Percentiles rank a stretch among this genome's conserved stretches.
Evolutionary conservation across 108 stramenopile genomes (phyloP).

Genomic region (Cyclostephanos tholiformis): DNA sequence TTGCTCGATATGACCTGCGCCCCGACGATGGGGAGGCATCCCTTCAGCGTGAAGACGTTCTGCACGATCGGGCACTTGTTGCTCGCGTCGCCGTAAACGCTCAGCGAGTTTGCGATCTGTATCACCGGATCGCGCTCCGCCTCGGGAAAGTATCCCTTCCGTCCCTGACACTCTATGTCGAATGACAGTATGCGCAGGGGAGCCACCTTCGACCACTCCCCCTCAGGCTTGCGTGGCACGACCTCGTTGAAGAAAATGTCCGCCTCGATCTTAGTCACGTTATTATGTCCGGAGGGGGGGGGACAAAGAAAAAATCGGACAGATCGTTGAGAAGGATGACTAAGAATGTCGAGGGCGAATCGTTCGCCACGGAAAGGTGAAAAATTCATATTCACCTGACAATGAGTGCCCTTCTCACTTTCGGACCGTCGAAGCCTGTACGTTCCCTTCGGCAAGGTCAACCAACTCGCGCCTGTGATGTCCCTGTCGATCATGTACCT

Average conservation of each 20-base stretch:
- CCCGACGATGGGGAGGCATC: conserved; percentile 97
- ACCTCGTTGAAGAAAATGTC: conserved; percentile 93
- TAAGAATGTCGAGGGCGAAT: too few relatives aligned
- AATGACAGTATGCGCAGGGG: conserved; percentile 95
- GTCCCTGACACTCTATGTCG: conserved; percentile 99
- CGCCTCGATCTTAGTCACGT: conserved; percentile 78
- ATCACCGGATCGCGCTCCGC: conserved; percentile 99
- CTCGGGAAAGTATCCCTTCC: conserved; percentile 97
- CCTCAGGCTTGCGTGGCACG: conserved; percentile 86
- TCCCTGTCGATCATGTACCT: conserved; percentile 98
- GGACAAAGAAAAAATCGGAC: background rate
- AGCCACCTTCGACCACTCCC: conserved; percentile 96
- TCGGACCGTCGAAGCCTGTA: conserved; percentile 71
- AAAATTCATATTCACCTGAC: conserved; percentile 69
- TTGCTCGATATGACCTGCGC: conserved; percentile 96
- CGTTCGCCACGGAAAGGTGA: background rate
- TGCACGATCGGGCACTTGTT: conserved; percentile 72
- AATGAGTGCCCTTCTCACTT: conserved; percentile 72
- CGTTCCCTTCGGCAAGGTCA: conserved; percentile 86
- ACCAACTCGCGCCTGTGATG: conserved; percentile 95
- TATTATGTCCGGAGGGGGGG: background rate
- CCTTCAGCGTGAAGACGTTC: conserved; percentile 96
- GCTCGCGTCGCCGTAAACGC: conserved; percentile 81
- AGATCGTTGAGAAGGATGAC: too few relatives aligned
- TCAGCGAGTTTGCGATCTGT: conserved; percentile 97